Evolutionary conservation across 345 rosid species (phyloP), one percentile per base, ranked within the genome.

Genomic region (Angophora floribunda): DNA sequence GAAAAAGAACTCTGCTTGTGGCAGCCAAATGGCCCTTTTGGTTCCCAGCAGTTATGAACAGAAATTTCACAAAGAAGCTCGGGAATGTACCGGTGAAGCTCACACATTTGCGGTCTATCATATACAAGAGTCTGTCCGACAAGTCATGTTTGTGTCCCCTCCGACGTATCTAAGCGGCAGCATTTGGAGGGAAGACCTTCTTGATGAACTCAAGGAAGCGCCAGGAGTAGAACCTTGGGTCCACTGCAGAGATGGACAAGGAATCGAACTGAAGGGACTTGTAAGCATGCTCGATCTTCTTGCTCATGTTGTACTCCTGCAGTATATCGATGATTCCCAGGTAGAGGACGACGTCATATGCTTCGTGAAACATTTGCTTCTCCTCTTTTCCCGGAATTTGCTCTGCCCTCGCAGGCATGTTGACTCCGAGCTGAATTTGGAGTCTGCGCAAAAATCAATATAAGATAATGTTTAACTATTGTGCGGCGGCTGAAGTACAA

Each of bases 381-480:
- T 94, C 99, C 88, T 96, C 96, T 90, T 91, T 94, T 88, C 98
- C 98, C 1, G 97, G 95, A 87, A 92, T 95, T 84, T 91, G 94
- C 91, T 97, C 98, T 55, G 99, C 99, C 93, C 99, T 93, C 8
- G 99, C 95, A 14, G 99, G 99, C 99, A 98, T 95, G 93, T 98
- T 98, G 80, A 98, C 99, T 52, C 98, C 99, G 11, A 97, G 98
- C 91, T 95, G 99, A 92, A 98, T 97, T 89, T 98, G 99, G 51
- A 98, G 90, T 92, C 99, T 96, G 93, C 90, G 8, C 41, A 32
- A 15, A 86, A 13, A 10, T 49, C 52, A 24, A 13, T 50, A 75
- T 16, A 22, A 26, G 45, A 75, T 3, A 19, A 19, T 41, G 82
- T 75, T 75, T 44, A 75, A 75, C 28, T 75, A 41, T 10, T 75